Percentiles rank a stretch among this genome's conserved stretches.
Evolutionary conservation across 768 basidiomycete genomes (phyloP).

Genomic region (Hebeloma cylindrosporum): DNA sequence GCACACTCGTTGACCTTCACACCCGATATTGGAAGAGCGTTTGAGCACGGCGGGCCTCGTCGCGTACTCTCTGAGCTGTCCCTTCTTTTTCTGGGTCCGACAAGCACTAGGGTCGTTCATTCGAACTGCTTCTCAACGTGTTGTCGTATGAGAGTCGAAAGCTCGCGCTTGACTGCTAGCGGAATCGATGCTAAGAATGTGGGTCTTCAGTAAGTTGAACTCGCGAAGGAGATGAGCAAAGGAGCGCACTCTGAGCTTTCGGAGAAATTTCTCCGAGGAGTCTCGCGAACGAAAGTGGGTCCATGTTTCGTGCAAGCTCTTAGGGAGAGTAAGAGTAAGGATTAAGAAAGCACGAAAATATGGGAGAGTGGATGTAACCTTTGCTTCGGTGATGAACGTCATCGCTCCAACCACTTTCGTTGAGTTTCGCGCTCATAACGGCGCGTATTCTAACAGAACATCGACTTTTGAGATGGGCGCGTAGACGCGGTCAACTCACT

Average conservation of each 20-base stretch:
- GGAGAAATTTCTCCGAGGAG: constrained; percentile 47
- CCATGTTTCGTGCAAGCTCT: constrained; percentile 52
- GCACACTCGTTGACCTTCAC: too few relatives aligned
- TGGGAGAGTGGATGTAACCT: too few relatives aligned
- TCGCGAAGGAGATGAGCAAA: background rate
- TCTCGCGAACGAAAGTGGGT: constrained; percentile 45
- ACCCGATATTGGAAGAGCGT: too few relatives aligned
- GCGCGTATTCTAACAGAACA: constrained; percentile 53
- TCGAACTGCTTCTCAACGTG: constrained; percentile 61
- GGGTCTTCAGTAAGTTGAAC: constrained; percentile 4
- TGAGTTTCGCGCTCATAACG: constrained; percentile 52
- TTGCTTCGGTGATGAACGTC: constrained; percentile 58
- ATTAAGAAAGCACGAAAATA: background rate
- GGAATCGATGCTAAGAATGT: constrained; percentile 58
- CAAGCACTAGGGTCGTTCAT: too few relatives aligned
- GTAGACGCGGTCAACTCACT: constrained; percentile 36
- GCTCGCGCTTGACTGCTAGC: constrained; percentile 49
- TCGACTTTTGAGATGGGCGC: background rate
- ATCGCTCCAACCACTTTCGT: constrained; percentile 69
- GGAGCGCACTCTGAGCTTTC: constrained; percentile 43
- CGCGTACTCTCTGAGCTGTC: too few relatives aligned
- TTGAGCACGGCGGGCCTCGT: too few relatives aligned
- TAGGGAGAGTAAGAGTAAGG: background rate
- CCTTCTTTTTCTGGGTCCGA: too few relatives aligned
- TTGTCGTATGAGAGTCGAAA: constrained; percentile 49